Percentiles rank a stretch among this genome's conserved stretches.
Evolutionary conservation across 305 asterid species (phyloP).

Genomic region (Salvia sclarea): DNA sequence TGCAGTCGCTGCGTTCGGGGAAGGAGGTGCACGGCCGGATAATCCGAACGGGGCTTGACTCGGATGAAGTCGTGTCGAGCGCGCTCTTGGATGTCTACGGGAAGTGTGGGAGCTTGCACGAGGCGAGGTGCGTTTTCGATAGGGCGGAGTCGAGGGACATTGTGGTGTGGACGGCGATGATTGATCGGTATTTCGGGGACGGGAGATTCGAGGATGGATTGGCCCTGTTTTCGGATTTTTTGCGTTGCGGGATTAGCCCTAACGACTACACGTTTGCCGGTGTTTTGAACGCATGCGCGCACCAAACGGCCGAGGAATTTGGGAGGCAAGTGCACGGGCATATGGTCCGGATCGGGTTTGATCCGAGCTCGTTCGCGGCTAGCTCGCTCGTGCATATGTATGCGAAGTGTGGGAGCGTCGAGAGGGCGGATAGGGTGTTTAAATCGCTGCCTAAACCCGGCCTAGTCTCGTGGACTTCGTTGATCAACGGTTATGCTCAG

Average conservation of each 20-base stretch:
- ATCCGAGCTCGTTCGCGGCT: slow-evolving; percentile 69
- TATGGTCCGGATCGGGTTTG: slow-evolving; percentile 60
- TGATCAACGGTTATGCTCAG: slow-evolving; percentile 82
- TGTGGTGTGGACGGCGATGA: slow-evolving; percentile 82
- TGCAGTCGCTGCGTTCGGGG: slow-evolving; percentile 58
- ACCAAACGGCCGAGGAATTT: slow-evolving; percentile 55
- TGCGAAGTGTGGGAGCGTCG: slow-evolving; percentile 73
- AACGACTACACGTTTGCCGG: slow-evolving; percentile 77
- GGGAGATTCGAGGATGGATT: slow-evolving; percentile 73
- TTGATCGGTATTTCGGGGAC: slow-evolving; percentile 70
- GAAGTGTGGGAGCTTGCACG: slow-evolving; percentile 69
- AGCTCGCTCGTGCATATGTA: slow-evolving; percentile 90
- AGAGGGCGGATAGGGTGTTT: slow-evolving; percentile 55
- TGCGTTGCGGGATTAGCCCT: slow-evolving; percentile 57
- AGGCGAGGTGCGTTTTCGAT: slow-evolving; percentile 70
- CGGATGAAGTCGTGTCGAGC: slow-evolving; percentile 77
- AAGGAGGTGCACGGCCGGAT: slow-evolving; percentile 82
- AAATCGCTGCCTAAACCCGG: slow-evolving; percentile 53
- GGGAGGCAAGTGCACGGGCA: slow-evolving; percentile 78
- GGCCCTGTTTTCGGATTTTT: slow-evolving; percentile 52
- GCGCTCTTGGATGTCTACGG: slow-evolving; percentile 79
- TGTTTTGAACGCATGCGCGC: slow-evolving; percentile 67
- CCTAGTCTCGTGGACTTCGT: slow-evolving; percentile 78
- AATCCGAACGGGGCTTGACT: slow-evolving; percentile 56
- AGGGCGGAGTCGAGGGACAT: slow-evolving; percentile 62